Evolutionary conservation across 768 basidiomycete genomes (phyloP), one percentile per base, ranked within the genome.

Genomic region (Russula lepida): DNA sequence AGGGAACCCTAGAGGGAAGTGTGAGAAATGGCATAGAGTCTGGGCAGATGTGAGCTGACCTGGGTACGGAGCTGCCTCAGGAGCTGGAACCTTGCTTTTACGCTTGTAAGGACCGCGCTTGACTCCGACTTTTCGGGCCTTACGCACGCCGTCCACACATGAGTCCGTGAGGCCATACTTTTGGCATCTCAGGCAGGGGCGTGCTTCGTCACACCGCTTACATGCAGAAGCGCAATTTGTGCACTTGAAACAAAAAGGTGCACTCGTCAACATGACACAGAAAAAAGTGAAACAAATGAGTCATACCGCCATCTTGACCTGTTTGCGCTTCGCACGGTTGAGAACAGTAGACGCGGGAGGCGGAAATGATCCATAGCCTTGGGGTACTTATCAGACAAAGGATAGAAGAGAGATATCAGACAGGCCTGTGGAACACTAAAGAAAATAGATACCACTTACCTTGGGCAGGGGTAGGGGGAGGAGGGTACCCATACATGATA

Each of bases 111-210:
- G 82, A 3, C 81, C 81, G 21, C 81, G 78, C 68, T 82, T 82
- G 62, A 82, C 74, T 28, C 81, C 81, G 52, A 80, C 81, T 67
- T 84, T 83, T 59, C 85, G 77, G 69, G 85, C 84, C 69, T 86
- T 86, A 63, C 85, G 74, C 19, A 78, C 73, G 1, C 84, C 83
- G 65, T 86, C 84, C 2, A 78, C 65, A 64, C 84, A 86, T n/a
- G 76, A 71, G 28, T 79, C 75, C 13, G 78, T 76, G 35, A 84
- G 75, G 3, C 82, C 83, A 66, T 85, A 85, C 70, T 84, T 85
- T 62, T 79, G 68, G 65, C 84, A 86, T 30, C 84, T 78, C 56
- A 81, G 79, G 70, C 84, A 86, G 2, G 84, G 84, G 47, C 84
- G 80, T 6, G 73, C 71, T 37, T 83, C 81, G 65, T 82, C 81